phyloP scores from a whole-genome alignment of 2,329 filamentous ascomycete species.

The Cladophialophora immunda region DNA sequence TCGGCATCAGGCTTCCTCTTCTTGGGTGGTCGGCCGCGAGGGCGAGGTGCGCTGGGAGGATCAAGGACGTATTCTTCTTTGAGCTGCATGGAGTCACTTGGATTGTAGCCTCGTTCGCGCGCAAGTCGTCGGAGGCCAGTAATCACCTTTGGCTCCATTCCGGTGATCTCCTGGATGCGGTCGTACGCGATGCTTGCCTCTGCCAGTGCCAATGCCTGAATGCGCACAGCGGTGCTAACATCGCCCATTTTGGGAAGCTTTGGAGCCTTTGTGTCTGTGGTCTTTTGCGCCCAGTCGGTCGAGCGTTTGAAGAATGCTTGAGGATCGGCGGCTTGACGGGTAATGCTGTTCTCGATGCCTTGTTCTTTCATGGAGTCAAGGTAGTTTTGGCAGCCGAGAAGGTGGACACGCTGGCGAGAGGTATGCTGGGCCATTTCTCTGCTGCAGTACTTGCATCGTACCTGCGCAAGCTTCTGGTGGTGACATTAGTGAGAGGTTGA shows the following conservation, averaged over 20 bases:
- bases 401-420: constrained; percentile 42
- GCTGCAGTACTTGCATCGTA: constrained; percentile 43
- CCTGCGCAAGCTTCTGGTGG: constrained; percentile 41
- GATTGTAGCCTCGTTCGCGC: constrained; percentile 42
- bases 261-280: constrained; percentile 37
- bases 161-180: constrained; percentile 42
- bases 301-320: constrained; percentile 38
- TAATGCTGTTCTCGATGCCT: constrained; percentile 42
- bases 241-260: constrained; percentile 42
- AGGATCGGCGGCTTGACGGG: constrained; percentile 41
- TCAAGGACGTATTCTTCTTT: constrained; percentile 43
- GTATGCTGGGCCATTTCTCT: constrained; percentile 43
- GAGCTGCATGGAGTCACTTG: constrained; percentile 40
- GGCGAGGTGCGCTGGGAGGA: constrained; percentile 39
- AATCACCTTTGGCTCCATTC: constrained; percentile 42
- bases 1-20: constrained; percentile 44
- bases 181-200: constrained; percentile 41
- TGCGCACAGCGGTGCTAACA: constrained; percentile 39
- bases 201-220: constrained; percentile 41
- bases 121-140: constrained; percentile 39
- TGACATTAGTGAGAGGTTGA: constrained; percentile 17
- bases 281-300: constrained; percentile 36
- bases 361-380: constrained; percentile 42
- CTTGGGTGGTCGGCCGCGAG: constrained; percentile 40
- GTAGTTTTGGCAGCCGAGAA: constrained; percentile 40